Conservation (phyloP, 805 yeast species). For the Jamesozyma spencerorum region DNA sequence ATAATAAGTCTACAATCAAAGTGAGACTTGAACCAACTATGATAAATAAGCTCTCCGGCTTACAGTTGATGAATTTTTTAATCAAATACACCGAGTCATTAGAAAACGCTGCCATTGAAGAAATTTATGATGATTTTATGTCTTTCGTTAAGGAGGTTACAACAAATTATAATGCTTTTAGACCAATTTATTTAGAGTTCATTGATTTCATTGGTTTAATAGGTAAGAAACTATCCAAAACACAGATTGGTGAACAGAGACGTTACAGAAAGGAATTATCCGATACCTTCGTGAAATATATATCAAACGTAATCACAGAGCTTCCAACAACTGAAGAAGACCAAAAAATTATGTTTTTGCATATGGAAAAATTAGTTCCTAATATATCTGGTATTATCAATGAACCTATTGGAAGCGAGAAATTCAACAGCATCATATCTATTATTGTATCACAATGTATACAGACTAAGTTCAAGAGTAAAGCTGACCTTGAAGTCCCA, state of each 20-base stretch:
- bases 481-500: slow-evolving; percentile 34
- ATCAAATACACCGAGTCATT: slow-evolving; percentile 53
- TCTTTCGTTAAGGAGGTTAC: slow-evolving; percentile 52
- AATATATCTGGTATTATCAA: slow-evolving; percentile 16
- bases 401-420: slow-evolving; percentile 39
- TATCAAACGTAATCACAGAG: slow-evolving; percentile 26
- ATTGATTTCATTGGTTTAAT: slow-evolving; percentile 45
- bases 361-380: slow-evolving; percentile 13
- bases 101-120: slow-evolving; percentile 71
- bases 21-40: slow-evolving; percentile 35
- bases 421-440: slow-evolving; percentile 40
- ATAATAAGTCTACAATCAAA: slow-evolving; percentile 3
- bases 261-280: slow-evolving; percentile 47
- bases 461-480: slow-evolving; percentile 41
- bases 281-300: slow-evolving; percentile 36
- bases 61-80: slow-evolving; percentile 43
- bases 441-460: slow-evolving; percentile 46
- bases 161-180: slow-evolving; percentile 39
- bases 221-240: slow-evolving; percentile 45
- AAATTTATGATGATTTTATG: slow-evolving; percentile 55
- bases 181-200: slow-evolving; percentile 41
- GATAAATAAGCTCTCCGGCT: slow-evolving; percentile 38
- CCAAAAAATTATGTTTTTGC: slow-evolving; percentile 8
- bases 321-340: slow-evolving; percentile 14
- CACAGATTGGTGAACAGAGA: slow-evolving; percentile 54